phyloP scores from a whole-genome alignment of 176 grass and related monocot genomes.

The Musa acuminata region DNA sequence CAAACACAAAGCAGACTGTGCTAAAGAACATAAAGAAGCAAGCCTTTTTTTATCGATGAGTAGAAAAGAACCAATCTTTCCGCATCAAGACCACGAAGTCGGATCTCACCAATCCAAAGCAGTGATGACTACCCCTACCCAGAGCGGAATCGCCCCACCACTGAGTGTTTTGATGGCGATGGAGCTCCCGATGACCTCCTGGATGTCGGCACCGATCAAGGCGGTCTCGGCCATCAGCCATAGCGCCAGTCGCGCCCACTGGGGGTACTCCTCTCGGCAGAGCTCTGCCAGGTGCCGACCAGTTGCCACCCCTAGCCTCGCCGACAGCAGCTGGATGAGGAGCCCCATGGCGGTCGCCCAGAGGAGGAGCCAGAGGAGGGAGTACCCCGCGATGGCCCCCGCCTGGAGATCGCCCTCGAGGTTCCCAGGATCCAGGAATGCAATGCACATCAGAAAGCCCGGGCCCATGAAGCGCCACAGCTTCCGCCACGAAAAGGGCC shows the following conservation, averaged over 20 bases:
- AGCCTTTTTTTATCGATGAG: not conserved
- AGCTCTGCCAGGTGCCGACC: slow-evolving; percentile 79
- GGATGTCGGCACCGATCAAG: slow-evolving; percentile 78
- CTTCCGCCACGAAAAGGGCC: slow-evolving; percentile 81
- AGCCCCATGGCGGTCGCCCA: slow-evolving; percentile 83
- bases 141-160: slow-evolving; percentile 57
- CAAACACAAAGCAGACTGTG: not conserved
- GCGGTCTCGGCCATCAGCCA: slow-evolving; percentile 88
- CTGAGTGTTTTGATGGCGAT: slow-evolving; percentile 91
- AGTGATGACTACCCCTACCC: slow-evolving; percentile 78
- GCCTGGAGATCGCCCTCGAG: slow-evolving; percentile 91
- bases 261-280: slow-evolving; percentile 76
- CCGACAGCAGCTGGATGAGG: slow-evolving; percentile 70
- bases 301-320: slow-evolving; percentile 71
- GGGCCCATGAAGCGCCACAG: slow-evolving; percentile 82
- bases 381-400: slow-evolving; percentile 67
- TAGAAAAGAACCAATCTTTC: not conserved
- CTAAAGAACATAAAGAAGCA: too few relatives aligned
- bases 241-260: slow-evolving; percentile 52
- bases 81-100: too few relatives aligned
- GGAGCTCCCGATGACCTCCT: slow-evolving; percentile 91
- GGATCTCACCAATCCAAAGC: slow-evolving; percentile 62
- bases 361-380: slow-evolving; percentile 77
- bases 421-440: slow-evolving; percentile 82
- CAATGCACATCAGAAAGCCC: slow-evolving; percentile 94